Base-by-base conservation (phyloP, 352 stramenopile genomes). In the Globisporangium barbulae region DNA sequence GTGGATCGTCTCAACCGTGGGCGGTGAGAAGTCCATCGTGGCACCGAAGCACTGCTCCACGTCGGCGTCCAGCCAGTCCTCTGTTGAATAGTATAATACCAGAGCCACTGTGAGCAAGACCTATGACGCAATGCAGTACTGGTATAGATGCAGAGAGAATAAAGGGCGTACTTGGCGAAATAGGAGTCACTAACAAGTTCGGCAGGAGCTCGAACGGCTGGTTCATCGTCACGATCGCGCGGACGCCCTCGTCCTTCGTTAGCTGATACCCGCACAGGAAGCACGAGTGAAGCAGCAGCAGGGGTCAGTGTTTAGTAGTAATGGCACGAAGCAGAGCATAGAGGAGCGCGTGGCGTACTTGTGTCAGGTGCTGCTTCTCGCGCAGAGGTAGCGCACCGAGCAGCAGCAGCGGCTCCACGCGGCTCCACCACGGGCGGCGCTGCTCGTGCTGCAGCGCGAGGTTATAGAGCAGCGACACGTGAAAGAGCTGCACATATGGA, bases 401-500 rank as follows among this genome's bases (percentile, higher is more conserved):
- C 21, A 94, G 61, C 50, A 94, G 65, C 39, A 74, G 71, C 39
- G 78, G 68, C 59, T 91, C 74, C 7, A 94, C 72, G 64, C 70
- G 73, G 45, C 74, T 91, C 85, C 85, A 94, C 85, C 85, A 94
- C 41, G 85, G 80, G 22, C 85, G 81, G 1, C 70, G 64, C 17
- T 68, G 65, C 28, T 79, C 70, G 48, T 87, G 63, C 5, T 71
- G 67, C 48, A 86, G 67, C 53, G 70, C 21, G 56, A 94, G 62
- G 59, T 94, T 94, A 73, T 91, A 94, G 59, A 88, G 67, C 42
- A 94, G 71, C 30, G 85, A 92, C n/a, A 94, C 73, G 60, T 91
- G 79, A 9, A 57, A 57, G 35, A 57, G 50, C 50, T 57, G 50
- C 22, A 17, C 48, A 33, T 39, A 25, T 25, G 50, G 3, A 56